Conservation (phyloP, 169 alveolate genomes). For the Eimeria necatrix region DNA sequence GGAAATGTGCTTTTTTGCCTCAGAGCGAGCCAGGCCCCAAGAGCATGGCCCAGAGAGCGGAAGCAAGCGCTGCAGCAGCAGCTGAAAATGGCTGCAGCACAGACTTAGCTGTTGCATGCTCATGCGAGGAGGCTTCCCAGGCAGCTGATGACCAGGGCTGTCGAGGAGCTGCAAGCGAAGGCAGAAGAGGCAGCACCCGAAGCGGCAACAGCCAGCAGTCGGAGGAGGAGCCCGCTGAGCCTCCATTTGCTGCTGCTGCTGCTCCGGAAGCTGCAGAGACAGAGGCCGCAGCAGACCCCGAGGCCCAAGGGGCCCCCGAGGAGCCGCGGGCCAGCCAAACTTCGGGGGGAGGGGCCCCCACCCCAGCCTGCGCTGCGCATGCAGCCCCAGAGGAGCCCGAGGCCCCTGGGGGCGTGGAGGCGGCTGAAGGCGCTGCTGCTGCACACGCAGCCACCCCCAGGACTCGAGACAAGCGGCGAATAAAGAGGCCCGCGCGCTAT, state of each 20-base stretch:
- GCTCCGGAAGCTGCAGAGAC: not conserved
- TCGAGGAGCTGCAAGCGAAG: not conserved
- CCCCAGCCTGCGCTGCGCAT: not conserved
- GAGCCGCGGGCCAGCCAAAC: not conserved
- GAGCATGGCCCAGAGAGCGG: slow-evolving; percentile 3
- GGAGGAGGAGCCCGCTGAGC: not conserved
- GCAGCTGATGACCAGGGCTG: too few species aligned
- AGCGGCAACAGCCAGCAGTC: not conserved
- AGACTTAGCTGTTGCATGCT: not conserved
- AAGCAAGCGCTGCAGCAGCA: not conserved
- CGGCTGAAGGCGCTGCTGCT: not conserved
- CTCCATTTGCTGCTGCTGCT: too few species aligned
- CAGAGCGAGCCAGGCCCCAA: not conserved
- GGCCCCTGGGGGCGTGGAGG: not conserved
- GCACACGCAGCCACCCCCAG: slow-evolving; percentile 5
- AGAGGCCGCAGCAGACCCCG: not conserved
- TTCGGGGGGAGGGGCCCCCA: too few species aligned
- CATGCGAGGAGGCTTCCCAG: too few species aligned
- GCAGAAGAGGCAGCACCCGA: not conserved
- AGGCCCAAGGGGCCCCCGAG: not conserved
- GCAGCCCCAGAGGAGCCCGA: not conserved
- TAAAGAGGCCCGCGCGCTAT: slow-evolving; percentile 28
- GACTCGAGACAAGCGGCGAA: not conserved
- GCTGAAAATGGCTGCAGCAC: slow-evolving; percentile 3
- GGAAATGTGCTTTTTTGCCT: not conserved